Evolutionary conservation across 140 eudicot species (phyloP).

Genomic region (Stevia rebaudiana): DNA sequence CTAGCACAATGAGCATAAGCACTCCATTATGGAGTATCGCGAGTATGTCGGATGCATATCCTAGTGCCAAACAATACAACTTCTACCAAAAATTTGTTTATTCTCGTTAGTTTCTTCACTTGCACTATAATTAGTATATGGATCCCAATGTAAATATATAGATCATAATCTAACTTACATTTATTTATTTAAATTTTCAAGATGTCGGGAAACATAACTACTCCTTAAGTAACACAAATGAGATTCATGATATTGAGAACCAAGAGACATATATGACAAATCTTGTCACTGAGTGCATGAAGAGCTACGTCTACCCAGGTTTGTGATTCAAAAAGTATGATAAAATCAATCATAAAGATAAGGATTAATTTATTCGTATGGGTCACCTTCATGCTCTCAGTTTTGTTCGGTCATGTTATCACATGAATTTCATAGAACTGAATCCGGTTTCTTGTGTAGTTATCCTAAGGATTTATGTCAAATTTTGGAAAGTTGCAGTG

Average conservation of each 20-base stretch:
- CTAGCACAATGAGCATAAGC: neutral
- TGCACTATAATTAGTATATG: no score
- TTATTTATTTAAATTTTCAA: neutral
- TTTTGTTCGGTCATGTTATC: no score
- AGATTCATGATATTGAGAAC: conserved; percentile 13
- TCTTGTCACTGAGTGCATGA: neutral
- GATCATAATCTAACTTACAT: no score
- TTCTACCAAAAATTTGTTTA: conserved; percentile 20
- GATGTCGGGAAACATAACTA: neutral
- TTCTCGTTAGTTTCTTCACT: conserved; percentile 16
- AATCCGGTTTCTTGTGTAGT: neutral
- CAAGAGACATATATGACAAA: neutral
- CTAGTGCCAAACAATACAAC: neutral
- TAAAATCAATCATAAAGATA: no score
- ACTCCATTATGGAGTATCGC: conserved; percentile 3
- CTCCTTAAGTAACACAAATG: neutral
- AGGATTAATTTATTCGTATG: no score
- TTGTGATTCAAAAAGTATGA: no score
- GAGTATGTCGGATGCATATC: neutral
- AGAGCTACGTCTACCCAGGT: conserved; percentile 11
- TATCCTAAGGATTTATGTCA: neutral
- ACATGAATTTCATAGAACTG: no score
- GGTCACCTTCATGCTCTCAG: no score
- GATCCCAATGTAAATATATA: no score
- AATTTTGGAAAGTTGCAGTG: conserved; percentile 6